phyloP scores from a whole-genome alignment of 1,284 basidiomycete genomes.

The Fomitopsis palustris region DNA sequence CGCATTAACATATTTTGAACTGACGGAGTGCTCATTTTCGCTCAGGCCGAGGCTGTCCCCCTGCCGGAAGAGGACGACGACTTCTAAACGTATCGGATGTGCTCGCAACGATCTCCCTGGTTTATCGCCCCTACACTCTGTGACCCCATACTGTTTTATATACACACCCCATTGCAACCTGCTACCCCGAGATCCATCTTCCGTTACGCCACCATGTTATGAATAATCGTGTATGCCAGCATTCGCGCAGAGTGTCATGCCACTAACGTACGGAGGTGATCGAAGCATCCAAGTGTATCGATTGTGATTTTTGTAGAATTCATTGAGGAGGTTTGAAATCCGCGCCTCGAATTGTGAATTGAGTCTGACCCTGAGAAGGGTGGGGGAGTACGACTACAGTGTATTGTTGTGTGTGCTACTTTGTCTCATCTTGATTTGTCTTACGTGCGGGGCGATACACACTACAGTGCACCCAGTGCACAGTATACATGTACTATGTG shows the following conservation, averaged over 20 bases:
- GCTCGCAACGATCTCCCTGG: conserved; percentile 12
- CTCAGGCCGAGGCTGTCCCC: conserved; percentile 68
- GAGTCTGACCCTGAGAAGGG: neutral
- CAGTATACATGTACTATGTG: no score
- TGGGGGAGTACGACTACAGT: neutral
- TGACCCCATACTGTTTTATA: conserved; percentile 24
- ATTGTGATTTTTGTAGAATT: neutral
- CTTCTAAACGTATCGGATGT: conserved; percentile 21
- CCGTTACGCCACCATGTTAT: conserved; percentile 2
- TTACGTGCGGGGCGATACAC: no score
- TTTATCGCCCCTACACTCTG: conserved; percentile 21
- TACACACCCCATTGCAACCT: conserved; percentile 11
- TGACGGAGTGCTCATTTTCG: conserved; percentile 1
- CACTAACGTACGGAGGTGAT: conserved; percentile 3
- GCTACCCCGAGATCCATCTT: conserved; percentile 1
- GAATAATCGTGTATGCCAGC: conserved; percentile 1
- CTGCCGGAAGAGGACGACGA: conserved; percentile 82
- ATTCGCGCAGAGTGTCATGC: neutral
- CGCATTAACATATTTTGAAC: conserved; percentile 9
- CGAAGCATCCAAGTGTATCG: neutral
- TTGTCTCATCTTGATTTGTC: no score
- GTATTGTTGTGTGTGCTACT: no score
- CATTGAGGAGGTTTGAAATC: neutral
- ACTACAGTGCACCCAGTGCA: no score
- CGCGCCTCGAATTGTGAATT: neutral